A percentile compares a stretch with the other conserved stretches of the same genome.
phyloP scores from a whole-genome alignment of 176 grass and related monocot genomes.

The Phoenix roebelenii region DNA sequence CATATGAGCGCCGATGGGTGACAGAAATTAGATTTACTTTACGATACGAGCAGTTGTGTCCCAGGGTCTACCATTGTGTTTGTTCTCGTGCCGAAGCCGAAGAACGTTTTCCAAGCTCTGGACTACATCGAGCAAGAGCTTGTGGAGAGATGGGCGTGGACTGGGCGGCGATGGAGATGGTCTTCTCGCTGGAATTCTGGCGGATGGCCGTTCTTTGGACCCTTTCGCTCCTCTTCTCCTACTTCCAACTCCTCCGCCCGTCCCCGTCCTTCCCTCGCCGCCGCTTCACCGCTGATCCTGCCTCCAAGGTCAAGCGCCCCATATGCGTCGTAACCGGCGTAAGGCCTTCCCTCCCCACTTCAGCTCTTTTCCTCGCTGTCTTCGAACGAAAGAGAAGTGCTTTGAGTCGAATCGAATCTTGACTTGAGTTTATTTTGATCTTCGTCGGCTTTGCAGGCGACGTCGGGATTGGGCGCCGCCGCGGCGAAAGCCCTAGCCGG shows the following conservation, averaged over 20 bases:
- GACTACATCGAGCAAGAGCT: no score
- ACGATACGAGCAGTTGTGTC: no score
- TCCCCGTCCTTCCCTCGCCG: neutral
- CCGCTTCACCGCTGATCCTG: neutral
- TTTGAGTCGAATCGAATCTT: no score
- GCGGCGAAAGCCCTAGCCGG: conserved; percentile 45
- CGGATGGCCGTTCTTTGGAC: conserved; percentile 66
- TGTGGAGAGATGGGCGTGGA: conserved; percentile 12
- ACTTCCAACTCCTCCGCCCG: conserved; percentile 27
- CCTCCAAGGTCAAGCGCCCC: conserved; percentile 7
- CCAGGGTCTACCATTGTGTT: no score
- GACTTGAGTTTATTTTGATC: no score
- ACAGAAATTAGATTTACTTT: no score
- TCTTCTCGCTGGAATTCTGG: conserved; percentile 62
- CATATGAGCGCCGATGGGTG: no score
- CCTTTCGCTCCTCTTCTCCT: conserved; percentile 52
- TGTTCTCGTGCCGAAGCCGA: no score
- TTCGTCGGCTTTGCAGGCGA: conserved; percentile 33
- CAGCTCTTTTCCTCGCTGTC: no score
- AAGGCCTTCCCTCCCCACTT: neutral
- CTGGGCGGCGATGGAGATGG: conserved; percentile 35
- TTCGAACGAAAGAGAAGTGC: no score
- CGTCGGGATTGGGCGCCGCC: conserved; percentile 62
- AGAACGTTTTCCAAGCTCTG: no score
- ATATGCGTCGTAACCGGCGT: conserved; percentile 84